Evolutionary conservation across 73 alveolate genomes (phyloP).

Genomic region (Paramecium sonneborni): DNA sequence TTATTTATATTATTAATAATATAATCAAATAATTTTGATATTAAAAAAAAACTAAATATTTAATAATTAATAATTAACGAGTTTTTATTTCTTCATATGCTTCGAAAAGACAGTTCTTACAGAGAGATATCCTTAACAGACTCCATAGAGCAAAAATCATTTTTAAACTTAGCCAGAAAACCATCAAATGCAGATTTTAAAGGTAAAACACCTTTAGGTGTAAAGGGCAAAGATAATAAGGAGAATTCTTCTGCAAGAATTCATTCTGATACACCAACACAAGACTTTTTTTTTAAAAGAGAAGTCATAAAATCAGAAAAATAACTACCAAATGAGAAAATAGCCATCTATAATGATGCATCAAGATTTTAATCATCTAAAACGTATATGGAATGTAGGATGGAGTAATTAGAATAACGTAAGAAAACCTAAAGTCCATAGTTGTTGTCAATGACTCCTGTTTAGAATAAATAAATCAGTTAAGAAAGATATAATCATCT

Average conservation of each 20-base stretch:
- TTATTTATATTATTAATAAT: background rate
- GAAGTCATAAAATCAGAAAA: background rate
- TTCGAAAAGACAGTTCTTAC: conserved; percentile 33
- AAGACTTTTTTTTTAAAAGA: conserved; percentile 43
- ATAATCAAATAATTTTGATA: background rate
- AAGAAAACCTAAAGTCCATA: conserved; percentile 27
- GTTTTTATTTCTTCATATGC: conserved; percentile 37
- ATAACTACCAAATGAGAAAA: conserved; percentile 1
- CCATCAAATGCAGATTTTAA: conserved; percentile 8
- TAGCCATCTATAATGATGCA: background rate
- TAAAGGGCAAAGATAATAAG: conserved; percentile 36
- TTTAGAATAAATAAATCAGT: conserved; percentile 27
- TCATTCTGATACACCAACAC: conserved; percentile 35
- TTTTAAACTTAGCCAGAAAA: conserved; percentile 2
- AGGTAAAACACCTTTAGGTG: background rate
- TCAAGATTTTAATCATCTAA: conserved; percentile 24
- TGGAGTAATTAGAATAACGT: conserved; percentile 41
- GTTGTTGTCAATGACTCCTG: background rate
- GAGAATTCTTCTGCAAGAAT: conserved; percentile 50
- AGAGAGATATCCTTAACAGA: conserved; percentile 39
- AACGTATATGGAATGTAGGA: conserved; percentile 33
- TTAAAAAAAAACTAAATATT: background rate
- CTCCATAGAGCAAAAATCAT: conserved; percentile 36
- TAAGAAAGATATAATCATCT: conserved; percentile 32
- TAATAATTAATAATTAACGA: conserved; percentile 45